A percentile compares a stretch with the other conserved stretches of the same genome.
Conservation (phyloP, 2,329 filamentous ascomycete genomes). For the Botryotinia globosa region DNA sequence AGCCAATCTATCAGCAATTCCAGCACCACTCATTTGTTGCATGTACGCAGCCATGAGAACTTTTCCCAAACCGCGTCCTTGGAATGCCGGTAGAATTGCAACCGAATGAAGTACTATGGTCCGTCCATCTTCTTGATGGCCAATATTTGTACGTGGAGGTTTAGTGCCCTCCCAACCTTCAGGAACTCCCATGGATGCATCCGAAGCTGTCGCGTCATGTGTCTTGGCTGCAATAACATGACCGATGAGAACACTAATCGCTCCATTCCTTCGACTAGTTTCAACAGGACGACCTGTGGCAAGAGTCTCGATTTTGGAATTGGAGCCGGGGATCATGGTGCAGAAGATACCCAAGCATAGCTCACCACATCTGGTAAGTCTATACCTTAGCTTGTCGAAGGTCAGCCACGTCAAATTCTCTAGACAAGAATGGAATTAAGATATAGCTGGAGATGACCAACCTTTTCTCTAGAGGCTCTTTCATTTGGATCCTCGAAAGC, state of each 20-base stretch:
- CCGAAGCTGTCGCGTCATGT: slow-evolving; percentile 60
- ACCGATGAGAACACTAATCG: slow-evolving; percentile 63
- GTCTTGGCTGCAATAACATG: slow-evolving; percentile 77
- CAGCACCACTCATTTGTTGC: slow-evolving; percentile 69
- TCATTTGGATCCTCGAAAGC: slow-evolving; percentile 51
- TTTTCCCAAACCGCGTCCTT: slow-evolving; percentile 69
- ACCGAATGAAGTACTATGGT: slow-evolving; percentile 82
- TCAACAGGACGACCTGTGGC: slow-evolving; percentile 57
- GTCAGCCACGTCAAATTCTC: slow-evolving; percentile 23
- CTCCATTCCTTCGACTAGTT: slow-evolving; percentile 54
- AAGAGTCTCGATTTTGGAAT: slow-evolving; percentile 53
- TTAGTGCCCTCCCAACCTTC: slow-evolving; percentile 58
- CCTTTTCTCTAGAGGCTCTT: slow-evolving; percentile 54
- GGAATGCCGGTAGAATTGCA: slow-evolving; percentile 72
- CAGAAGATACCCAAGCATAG: slow-evolving; percentile 80
- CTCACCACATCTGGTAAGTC: slow-evolving; percentile 70
- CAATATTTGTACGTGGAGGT: slow-evolving; percentile 48
- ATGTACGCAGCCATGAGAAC: slow-evolving; percentile 74
- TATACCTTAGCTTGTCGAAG: slow-evolving; percentile 66
- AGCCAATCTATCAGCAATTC: slow-evolving; percentile 68
- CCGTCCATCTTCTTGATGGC: slow-evolving; percentile 69
- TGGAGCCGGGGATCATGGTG: slow-evolving; percentile 51
- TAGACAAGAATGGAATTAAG: background rate
- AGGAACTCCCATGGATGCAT: slow-evolving; percentile 74
- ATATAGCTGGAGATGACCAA: slow-evolving; percentile 38